A percentile compares a stretch with the other conserved stretches of the same genome.
phyloP scores from a whole-genome alignment of 768 basidiomycete genomes.

The Phaeolepiota aurea region DNA sequence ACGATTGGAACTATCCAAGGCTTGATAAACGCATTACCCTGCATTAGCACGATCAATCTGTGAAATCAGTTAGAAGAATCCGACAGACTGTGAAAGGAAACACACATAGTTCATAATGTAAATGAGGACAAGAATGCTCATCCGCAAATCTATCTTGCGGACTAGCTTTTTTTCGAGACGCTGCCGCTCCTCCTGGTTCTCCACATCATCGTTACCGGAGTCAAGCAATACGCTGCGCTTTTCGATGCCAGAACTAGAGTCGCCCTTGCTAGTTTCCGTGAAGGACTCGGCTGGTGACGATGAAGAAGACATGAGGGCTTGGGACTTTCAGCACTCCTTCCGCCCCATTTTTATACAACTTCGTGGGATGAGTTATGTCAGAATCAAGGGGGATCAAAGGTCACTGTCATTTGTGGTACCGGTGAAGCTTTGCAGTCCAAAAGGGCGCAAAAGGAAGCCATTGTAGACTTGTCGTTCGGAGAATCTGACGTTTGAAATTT shows the following conservation, averaged over 20 bases:
- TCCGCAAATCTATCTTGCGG: constrained; percentile 28
- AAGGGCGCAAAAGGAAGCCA: background rate
- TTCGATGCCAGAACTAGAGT: background rate
- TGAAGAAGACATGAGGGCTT: background rate
- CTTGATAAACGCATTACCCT: too few species aligned
- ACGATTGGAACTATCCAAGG: too few species aligned
- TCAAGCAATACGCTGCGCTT: background rate
- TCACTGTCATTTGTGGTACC: too few species aligned
- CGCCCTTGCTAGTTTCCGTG: background rate
- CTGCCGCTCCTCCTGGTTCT: background rate
- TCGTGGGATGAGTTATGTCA: too few species aligned
- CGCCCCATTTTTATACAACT: background rate
- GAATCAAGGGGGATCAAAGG: too few species aligned
- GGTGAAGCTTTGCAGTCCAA: too few species aligned
- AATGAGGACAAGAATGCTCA: constrained; percentile 21
- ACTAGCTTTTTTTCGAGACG: constrained; percentile 15
- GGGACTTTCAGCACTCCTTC: background rate
- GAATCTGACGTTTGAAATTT: background rate
- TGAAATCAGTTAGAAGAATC: background rate
- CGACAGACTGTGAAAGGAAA: background rate
- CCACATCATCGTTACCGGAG: background rate
- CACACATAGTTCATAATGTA: constrained; percentile 16
- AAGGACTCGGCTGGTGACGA: background rate
- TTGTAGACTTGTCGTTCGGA: background rate
- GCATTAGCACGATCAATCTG: constrained; percentile 54